Evolutionary conservation across 2,329 filamentous ascomycete genomes (phyloP), one percentile per base, ranked within the genome.

Genomic region (Hypoxylon sp.): DNA sequence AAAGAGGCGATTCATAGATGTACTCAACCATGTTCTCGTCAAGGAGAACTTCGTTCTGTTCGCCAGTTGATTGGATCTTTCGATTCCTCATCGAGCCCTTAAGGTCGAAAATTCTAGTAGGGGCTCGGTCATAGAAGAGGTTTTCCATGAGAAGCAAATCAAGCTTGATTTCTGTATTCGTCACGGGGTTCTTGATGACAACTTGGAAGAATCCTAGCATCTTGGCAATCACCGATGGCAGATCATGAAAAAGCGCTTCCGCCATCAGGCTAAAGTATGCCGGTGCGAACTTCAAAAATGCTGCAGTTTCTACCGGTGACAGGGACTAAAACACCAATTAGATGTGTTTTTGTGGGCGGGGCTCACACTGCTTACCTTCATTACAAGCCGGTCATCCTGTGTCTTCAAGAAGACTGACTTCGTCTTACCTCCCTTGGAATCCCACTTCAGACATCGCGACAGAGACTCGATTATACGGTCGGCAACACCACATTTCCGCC

Each of bases 11-110:
- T 79, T 99, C 96, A 76, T 97, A 99, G 71, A 99, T 98, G 79
- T 97, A 98, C 79, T 99, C 97, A 8, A 99, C 96, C 87, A 99
- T 96, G 81, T 99, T 99, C 78, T 99, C 97, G 77, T 99, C 96
- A 0, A 99, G 86, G 2, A 99, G 88, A 2, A 99, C 96, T 81
- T 99, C 96, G 73, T 98, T 96, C 72, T 95, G 92, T 81, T 98
- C 94, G 58, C 96, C 97, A 0, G 96, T 99, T 30, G 92, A 94
- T 77, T 98, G 91, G 50, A 98, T 97, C 79, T 97, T 98, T 76
- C 96, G 93, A 81, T 99, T 99, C 51, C 96, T 91, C 96, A 99
- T 99, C 7, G 94, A 97, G 1, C 96, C 96, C 79, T 99, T 99
- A 68, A 99, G 88, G 78, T 99, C 96, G 78, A 99, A 96, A 53